A percentile compares a stretch with the other conserved stretches of the same genome.
Conservation (phyloP, 108 stramenopile genomes). For the Schizochytrium sp. region DNA sequence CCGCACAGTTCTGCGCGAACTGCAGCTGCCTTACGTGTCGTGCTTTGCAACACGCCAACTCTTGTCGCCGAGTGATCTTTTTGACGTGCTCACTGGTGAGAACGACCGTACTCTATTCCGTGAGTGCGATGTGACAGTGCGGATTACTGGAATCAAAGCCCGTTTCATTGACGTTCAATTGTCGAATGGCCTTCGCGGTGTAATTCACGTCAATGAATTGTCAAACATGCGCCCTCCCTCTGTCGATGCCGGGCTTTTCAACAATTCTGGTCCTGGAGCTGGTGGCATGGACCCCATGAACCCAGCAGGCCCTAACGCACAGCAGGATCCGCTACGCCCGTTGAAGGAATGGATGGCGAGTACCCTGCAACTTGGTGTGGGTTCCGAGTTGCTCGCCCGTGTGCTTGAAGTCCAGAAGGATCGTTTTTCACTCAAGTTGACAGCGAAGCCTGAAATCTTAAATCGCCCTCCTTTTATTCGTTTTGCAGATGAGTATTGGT, state of each 20-base stretch:
- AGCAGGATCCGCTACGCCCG: conserved; percentile 85
- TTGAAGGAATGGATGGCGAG: conserved; percentile 85
- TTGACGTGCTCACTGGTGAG: conserved; percentile 87
- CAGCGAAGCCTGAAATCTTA: conserved; percentile 86
- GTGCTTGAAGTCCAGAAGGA: conserved; percentile 91
- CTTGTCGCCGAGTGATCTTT: conserved; percentile 81
- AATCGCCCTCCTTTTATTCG: conserved; percentile 75
- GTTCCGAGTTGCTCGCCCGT: conserved; percentile 83
- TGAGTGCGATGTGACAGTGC: conserved; percentile 88
- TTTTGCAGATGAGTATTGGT: conserved; percentile 8
- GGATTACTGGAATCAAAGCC: conserved; percentile 82
- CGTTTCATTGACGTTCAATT: conserved; percentile 82
- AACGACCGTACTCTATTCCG: conserved; percentile 84
- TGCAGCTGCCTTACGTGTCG: conserved; percentile 86
- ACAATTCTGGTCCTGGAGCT: background rate
- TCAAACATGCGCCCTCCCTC: conserved; percentile 64
- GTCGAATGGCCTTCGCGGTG: conserved; percentile 87
- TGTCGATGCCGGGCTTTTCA: background rate
- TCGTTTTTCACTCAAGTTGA: conserved; percentile 88
- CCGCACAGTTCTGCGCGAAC: conserved; percentile 71
- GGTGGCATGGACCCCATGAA: background rate
- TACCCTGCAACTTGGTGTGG: conserved; percentile 80
- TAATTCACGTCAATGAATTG: conserved; percentile 87
- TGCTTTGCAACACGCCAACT: conserved; percentile 86
- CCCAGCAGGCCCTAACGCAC: conserved; percentile 57